Conservation (phyloP, 805 yeast species). For the Pichia phayaonensis region DNA sequence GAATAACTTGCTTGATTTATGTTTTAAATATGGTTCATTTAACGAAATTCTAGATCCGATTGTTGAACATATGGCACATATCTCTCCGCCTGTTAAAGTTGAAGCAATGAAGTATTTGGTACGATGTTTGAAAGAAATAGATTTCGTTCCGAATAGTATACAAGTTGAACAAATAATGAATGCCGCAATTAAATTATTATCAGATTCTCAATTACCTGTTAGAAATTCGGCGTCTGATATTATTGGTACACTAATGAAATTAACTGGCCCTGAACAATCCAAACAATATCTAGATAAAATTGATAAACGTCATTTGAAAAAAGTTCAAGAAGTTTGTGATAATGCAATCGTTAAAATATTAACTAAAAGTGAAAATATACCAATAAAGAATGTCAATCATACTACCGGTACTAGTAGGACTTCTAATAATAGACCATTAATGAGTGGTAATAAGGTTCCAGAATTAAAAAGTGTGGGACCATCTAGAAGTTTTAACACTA, state of each 20-base stretch:
- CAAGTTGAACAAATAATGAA: slow-evolving; percentile 55
- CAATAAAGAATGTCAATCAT: background rate
- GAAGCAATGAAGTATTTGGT: slow-evolving; percentile 61
- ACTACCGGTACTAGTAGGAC: too few species aligned
- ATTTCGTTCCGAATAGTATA: slow-evolving; percentile 37
- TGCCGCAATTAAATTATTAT: slow-evolving; percentile 51
- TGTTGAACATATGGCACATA: slow-evolving; percentile 55
- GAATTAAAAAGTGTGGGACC: background rate
- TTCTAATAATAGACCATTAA: too few species aligned
- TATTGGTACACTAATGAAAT: slow-evolving; percentile 75
- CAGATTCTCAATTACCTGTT: slow-evolving; percentile 79
- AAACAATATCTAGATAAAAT: slow-evolving; percentile 54
- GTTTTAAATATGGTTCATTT: slow-evolving; percentile 44
- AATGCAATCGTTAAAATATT: slow-evolving; percentile 41
- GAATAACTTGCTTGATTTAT: slow-evolving; percentile 55
- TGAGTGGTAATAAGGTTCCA: background rate
- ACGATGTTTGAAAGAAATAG: slow-evolving; percentile 50
- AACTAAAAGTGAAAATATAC: background rate
- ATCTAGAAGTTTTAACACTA: background rate
- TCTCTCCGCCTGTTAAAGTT: slow-evolving; percentile 75
- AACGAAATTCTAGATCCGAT: slow-evolving; percentile 54
- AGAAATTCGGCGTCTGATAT: slow-evolving; percentile 71
- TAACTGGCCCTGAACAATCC: slow-evolving; percentile 68
- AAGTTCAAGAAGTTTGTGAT: slow-evolving; percentile 54
- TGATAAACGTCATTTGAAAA: slow-evolving; percentile 60